Base-by-base conservation (phyloP, 192 early-diverging fungal species). In the Coemansia sp. region DNA sequence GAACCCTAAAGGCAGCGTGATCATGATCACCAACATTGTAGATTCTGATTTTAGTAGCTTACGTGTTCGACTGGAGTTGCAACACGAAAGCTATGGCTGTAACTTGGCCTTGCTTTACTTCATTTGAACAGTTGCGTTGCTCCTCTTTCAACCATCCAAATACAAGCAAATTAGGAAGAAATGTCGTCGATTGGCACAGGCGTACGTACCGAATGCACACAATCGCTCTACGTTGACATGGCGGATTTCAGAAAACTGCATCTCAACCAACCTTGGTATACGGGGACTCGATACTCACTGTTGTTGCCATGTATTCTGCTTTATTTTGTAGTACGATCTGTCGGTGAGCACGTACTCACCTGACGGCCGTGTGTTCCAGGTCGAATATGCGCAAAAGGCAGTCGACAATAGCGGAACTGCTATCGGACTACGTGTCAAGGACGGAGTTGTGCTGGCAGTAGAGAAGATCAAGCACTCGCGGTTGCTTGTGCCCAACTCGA, bases 261-360 rank as follows among this genome's bases (percentile, higher is more conserved):
- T 44, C 55, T 47, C 47, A 32, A 56, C 57, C 49, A 56, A 58
- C 19, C 60, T 67, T 44, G 1, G 8, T 16, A 44, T 44, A 44
- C 16, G 50, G 23, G 50, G 22, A 22, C 25, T 52, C 12, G 12
- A 19, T 16, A 22, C 32, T 30, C 18, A 27, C 64, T 21, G 19
- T 18, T 47, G 56, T 38, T 38, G 19, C 1, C n/a, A 24, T 21
- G n/a, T 1, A 2, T 18, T 23, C 31, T 28, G 22, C 19, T 28
- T 21, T 2, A 49, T 16, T 57, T 16, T 65, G 60, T 83, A 92
- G 90, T 99, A 99, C 72, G 97, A 99, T 82, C 85, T 98, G 54
- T 96, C 94, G 27, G 90, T 95, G 34, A 95, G 94, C 69, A 99
- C 97, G 28, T 99, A 99, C 76, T 97, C 97, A 31, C 96, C 96